Evolutionary conservation across 129 eudicot genomes (phyloP).

Genomic region (Ambrosia artemisiifolia): DNA sequence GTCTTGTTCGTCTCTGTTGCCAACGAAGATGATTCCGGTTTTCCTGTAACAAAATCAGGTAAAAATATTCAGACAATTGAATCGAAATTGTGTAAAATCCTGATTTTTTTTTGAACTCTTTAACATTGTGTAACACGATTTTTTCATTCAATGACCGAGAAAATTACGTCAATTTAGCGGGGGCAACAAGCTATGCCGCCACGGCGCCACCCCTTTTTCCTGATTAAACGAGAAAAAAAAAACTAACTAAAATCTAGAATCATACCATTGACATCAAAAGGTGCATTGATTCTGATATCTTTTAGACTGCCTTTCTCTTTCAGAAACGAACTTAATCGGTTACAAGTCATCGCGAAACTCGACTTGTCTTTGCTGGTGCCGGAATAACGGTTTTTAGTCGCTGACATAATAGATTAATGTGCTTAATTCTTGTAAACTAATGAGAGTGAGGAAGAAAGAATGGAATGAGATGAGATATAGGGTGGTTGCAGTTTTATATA

Average conservation of each 20-base stretch:
- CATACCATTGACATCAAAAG: conserved; percentile 35
- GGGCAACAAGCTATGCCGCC: too few species aligned
- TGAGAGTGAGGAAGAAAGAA: conserved; percentile 11
- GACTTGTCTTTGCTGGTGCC: conserved; percentile 31
- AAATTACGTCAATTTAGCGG: too few species aligned
- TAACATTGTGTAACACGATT: too few species aligned
- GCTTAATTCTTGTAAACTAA: too few species aligned
- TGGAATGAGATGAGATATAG: not conserved
- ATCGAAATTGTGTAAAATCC: not conserved
- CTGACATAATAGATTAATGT: conserved; percentile 27
- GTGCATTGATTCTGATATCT: conserved; percentile 31
- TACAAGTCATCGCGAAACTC: conserved; percentile 39
- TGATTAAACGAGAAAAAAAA: too few species aligned
- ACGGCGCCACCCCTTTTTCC: too few species aligned
- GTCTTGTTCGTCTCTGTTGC: not conserved
- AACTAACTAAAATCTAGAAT: not conserved
- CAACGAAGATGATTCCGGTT: conserved; percentile 7
- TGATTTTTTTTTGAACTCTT: too few species aligned
- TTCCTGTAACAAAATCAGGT: conserved; percentile 26
- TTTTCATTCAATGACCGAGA: too few species aligned
- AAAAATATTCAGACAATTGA: not conserved
- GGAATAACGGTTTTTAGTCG: conserved; percentile 8
- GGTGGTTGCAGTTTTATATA: conserved; percentile 12
- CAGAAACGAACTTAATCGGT: conserved; percentile 45
- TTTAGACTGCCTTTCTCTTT: conserved; percentile 51